These are phyloP conservation scores for Ocimum tenuiflorum DNA, from an alignment of 257 asterid genomes.

Conservation along the genomic window DNA sequence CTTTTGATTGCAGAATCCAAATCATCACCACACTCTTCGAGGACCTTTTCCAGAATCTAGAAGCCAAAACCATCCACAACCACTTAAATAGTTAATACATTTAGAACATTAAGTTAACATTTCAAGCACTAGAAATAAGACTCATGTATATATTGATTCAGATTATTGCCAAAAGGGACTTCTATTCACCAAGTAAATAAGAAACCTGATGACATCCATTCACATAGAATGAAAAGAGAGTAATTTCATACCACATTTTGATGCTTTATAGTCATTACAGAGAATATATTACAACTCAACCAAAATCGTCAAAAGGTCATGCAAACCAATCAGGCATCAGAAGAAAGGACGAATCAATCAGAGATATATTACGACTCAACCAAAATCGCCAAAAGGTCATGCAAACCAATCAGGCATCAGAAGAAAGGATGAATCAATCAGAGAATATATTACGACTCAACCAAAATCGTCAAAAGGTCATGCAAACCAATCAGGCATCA, in stretches of 20 bases:
- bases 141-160: not conserved
- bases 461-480: not conserved
- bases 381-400: not conserved
- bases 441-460: not conserved
- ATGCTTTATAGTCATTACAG: not conserved
- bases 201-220: not conserved
- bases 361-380: not conserved
- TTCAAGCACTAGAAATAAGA: slow-evolving; percentile 12
- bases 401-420: not conserved
- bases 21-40: slow-evolving; percentile 64
- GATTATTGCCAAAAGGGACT: not conserved
- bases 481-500: not conserved
- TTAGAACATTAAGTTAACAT: too few species aligned
- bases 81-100: slow-evolving; percentile 11
- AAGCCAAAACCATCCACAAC: slow-evolving; percentile 24
- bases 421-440: not conserved
- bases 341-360: not conserved
- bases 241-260: slow-evolving; percentile 17
- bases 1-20: slow-evolving; percentile 78
- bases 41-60: slow-evolving; percentile 69
- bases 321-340: not conserved
- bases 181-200: not conserved
- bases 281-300: not conserved
- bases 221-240: not conserved
- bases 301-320: not conserved